phyloP scores from a whole-genome alignment of 2,329 filamentous ascomycete species.

The Ceratocystis eucalypticola region DNA sequence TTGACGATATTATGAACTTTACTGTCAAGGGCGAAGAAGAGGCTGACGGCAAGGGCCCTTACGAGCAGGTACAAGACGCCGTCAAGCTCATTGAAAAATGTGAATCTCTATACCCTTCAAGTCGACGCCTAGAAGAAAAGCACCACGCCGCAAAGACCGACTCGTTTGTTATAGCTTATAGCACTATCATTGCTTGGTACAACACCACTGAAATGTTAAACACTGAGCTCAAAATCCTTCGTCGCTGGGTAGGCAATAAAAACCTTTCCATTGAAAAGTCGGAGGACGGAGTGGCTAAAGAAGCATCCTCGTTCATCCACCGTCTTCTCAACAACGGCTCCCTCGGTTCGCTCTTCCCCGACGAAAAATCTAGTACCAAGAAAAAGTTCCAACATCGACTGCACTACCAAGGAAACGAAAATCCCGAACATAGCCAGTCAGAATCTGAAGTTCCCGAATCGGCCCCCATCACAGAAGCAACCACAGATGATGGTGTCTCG shows the following conservation, averaged over 20 bases:
- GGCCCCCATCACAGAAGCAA: background rate
- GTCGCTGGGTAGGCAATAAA: slow-evolving; percentile 93
- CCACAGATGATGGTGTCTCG: background rate
- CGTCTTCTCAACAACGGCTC: slow-evolving; percentile 91
- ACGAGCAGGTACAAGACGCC: slow-evolving; percentile 79
- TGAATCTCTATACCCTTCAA: slow-evolving; percentile 73
- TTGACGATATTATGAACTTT: slow-evolving; percentile 86
- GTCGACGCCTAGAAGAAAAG: slow-evolving; percentile 55
- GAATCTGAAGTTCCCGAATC: slow-evolving; percentile 23
- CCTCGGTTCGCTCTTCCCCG: slow-evolving; percentile 56
- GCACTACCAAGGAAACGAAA: background rate
- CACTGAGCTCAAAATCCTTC: slow-evolving; percentile 78
- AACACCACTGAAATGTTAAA: slow-evolving; percentile 96
- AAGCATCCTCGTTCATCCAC: slow-evolving; percentile 89
- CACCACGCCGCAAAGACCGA: slow-evolving; percentile 66
- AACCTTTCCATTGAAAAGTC: slow-evolving; percentile 77
- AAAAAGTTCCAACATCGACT: background rate
- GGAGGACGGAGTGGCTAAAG: slow-evolving; percentile 48
- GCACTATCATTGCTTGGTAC: slow-evolving; percentile 88
- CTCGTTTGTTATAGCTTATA: slow-evolving; percentile 67
- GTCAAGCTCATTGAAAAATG: slow-evolving; percentile 83
- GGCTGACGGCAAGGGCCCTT: slow-evolving; percentile 63
- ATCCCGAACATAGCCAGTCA: slow-evolving; percentile 11
- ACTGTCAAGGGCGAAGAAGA: slow-evolving; percentile 88
- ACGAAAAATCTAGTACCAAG: background rate